These are phyloP conservation scores for Coprinopsis marcescibilis DNA, from an alignment of 768 basidiomycete genomes.

Conservation along the genomic window DNA sequence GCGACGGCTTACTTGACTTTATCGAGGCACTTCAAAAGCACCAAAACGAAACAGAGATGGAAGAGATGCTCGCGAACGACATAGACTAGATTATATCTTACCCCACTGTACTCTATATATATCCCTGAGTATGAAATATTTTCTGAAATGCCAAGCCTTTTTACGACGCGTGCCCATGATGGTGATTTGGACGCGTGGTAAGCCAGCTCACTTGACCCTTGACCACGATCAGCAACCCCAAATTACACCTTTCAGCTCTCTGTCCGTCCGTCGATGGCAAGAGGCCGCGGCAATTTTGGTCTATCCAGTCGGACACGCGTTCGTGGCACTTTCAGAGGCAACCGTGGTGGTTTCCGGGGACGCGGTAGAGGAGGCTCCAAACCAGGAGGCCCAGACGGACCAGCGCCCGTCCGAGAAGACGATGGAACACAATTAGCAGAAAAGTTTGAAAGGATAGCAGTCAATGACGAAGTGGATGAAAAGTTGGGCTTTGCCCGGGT, in stretches of 20 bases:
- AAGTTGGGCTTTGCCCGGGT: constrained; percentile 83
- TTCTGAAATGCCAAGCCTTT: too few species aligned
- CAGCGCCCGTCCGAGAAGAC: constrained; percentile 67
- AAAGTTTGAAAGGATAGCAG: constrained; percentile 70
- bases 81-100: constrained; percentile 1
- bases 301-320: constrained; percentile 46
- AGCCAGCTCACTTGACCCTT: too few species aligned
- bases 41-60: constrained; percentile 50
- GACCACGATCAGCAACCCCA: too few species aligned
- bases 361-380: constrained; percentile 46
- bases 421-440: constrained; percentile 87
- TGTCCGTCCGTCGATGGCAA: constrained; percentile 28
- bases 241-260: constrained; percentile 10
- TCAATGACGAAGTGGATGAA: constrained; percentile 87
- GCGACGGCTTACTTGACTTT: constrained; percentile 54
- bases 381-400: constrained; percentile 37
- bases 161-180: too few species aligned
- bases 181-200: too few species aligned
- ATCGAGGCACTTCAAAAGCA: constrained; percentile 51
- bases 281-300: constrained; percentile 53
- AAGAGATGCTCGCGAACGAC: constrained; percentile 43
- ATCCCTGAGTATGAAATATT: too few species aligned
- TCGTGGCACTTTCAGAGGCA: constrained; percentile 31
- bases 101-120: too few species aligned
- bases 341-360: constrained; percentile 48